Base-by-base conservation (phyloP, 495 filamentous ascomycete species). In the Daldinia caldariorum region DNA sequence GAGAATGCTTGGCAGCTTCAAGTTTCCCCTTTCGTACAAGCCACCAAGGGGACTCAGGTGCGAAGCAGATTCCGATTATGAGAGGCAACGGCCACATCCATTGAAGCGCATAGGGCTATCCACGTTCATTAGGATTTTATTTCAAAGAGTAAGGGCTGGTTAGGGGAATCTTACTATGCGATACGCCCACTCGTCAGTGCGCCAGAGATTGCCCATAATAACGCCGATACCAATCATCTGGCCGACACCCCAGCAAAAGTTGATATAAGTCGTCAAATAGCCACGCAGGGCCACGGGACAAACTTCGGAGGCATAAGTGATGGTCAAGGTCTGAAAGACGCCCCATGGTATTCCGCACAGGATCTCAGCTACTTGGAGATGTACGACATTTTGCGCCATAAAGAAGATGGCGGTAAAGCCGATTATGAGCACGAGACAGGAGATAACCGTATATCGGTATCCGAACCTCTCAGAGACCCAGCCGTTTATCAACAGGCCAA, bases 41-140 rank as follows among this genome's bases (percentile, higher is more conserved):
- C 91, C 92, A 94, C 91, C 90, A 94, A 0, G 92, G 92, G 0
- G 85, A 89, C 77, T 95, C 92, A 3, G 92, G 92, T 0, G 90
- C 90, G 22, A 92, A 85, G 55, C 80, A 83, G 62, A 92, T 89
- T 26, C 89, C 90, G 64, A 92, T 82, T 60, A 91, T 86, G 6
- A 95, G 82, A 3, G 91, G 91, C 4, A 90, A 73, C 0, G 92
- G 91, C 90, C 91, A 95, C 85, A 95, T 90, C 92, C 92, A 95
- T 78, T 95, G 92, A 7, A 93, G 75, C 3, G 87, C 88, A 67
- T 92, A 93, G 0, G 89, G 75, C 74, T 89, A 65, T 70, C 61
- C 49, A 53, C n/a, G 4, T 10, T 14, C 45, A 32, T 75, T 29
- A 77, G 69, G 9, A n/a, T 9, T 55, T 18, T 35, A 2, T 32